Conservation (phyloP, 768 basidiomycete genomes). For the Lentinus brumalis region DNA sequence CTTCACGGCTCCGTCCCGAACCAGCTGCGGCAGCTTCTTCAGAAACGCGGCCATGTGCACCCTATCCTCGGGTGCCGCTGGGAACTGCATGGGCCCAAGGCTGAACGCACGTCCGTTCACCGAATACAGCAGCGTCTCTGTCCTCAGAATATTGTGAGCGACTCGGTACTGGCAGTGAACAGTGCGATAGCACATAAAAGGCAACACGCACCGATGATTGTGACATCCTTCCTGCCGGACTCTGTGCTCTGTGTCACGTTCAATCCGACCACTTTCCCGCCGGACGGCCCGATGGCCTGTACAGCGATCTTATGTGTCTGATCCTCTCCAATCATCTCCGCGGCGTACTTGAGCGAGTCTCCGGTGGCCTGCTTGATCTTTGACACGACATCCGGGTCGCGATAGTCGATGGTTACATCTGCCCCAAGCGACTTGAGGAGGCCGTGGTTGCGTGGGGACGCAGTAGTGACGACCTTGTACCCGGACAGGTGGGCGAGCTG, state of each 20-base stretch:
- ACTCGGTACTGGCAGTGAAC: no score
- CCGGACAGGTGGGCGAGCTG: constrained; percentile 35
- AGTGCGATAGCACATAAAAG: no score
- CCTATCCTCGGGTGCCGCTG: constrained; percentile 23
- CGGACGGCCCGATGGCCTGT: constrained; percentile 6
- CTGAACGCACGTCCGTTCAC: constrained; percentile 21
- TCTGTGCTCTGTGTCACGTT: neutral
- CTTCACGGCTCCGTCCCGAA: constrained; percentile 24
- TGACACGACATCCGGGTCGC: constrained; percentile 26
- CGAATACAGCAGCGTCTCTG: constrained; percentile 25
- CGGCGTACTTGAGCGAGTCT: constrained; percentile 17
- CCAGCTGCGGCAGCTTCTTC: constrained; percentile 21
- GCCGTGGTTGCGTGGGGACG: constrained; percentile 38
- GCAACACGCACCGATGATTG: neutral
- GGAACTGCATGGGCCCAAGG: constrained; percentile 11
- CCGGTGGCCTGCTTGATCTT: constrained; percentile 29
- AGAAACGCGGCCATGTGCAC: constrained; percentile 28
- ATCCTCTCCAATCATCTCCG: constrained; percentile 22
- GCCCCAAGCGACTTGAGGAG: constrained; percentile 42
- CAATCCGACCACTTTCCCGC: constrained; percentile 11
- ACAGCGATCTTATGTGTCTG: constrained; percentile 9
- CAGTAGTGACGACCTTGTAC: constrained; percentile 36
- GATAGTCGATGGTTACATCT: constrained; percentile 34
- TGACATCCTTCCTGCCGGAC: constrained; percentile 2
- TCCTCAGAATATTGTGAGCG: constrained; percentile 10